phyloP scores from a whole-genome alignment of 23 red algal species.

The Gracilaria gracilis region DNA sequence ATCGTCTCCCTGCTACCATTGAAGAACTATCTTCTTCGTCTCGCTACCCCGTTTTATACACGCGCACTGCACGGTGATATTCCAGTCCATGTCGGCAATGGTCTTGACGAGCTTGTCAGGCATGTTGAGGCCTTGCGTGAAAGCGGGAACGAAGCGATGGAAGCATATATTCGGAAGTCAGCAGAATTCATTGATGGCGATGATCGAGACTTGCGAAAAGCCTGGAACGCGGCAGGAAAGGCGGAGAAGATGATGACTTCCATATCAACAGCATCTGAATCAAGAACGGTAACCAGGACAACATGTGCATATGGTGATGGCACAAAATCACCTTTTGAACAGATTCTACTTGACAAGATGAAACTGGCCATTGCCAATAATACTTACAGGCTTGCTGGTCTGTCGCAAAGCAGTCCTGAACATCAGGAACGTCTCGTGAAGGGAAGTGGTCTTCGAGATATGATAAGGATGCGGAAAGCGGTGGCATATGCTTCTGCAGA shows the following conservation, averaged over 20 bases:
- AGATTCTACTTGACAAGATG: constrained; percentile 78
- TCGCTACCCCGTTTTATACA: constrained; percentile 78
- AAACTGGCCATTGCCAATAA: constrained; percentile 73
- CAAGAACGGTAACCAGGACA: neutral
- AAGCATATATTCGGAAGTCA: constrained; percentile 69
- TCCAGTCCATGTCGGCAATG: constrained; percentile 71
- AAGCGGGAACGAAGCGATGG: constrained; percentile 57
- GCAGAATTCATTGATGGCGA: constrained; percentile 51
- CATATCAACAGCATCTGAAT: neutral
- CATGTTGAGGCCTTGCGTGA: constrained; percentile 79
- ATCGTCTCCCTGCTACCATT: constrained; percentile 57
- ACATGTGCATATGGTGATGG: constrained; percentile 18
- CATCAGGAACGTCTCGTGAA: constrained; percentile 53
- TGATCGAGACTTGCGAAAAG: neutral
- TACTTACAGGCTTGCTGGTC: constrained; percentile 50
- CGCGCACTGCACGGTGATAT: constrained; percentile 85
- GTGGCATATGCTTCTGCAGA: constrained; percentile 57
- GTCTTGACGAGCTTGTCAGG: constrained; percentile 80
- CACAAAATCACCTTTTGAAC: constrained; percentile 6
- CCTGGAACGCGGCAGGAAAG: neutral
- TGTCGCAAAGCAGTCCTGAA: constrained; percentile 62
- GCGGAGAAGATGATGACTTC: neutral
- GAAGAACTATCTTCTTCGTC: constrained; percentile 62
- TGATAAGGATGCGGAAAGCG: constrained; percentile 63
- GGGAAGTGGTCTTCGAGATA: constrained; percentile 32